phyloP scores from a whole-genome alignment of 192 early-diverging fungal genomes.

The Backusella australiensis region DNA sequence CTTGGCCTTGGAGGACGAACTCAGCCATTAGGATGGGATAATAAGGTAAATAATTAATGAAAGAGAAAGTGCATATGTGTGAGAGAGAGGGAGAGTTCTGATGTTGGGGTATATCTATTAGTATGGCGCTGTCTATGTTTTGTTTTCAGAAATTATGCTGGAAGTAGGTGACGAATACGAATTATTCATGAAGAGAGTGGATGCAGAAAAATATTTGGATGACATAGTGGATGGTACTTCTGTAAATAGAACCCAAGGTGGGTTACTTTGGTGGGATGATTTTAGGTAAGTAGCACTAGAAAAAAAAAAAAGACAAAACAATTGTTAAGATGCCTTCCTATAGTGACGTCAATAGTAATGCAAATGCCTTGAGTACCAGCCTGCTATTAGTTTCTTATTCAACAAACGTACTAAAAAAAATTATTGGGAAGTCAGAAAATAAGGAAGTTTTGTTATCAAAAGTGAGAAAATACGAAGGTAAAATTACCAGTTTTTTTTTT shows the following conservation, averaged over 20 bases:
- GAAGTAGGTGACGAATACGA: slow-evolving; percentile 9
- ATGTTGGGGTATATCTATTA: slow-evolving; percentile 9
- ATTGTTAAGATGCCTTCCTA: background rate
- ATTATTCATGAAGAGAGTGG: slow-evolving; percentile 16
- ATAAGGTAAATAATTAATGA: slow-evolving; percentile 21
- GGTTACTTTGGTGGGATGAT: slow-evolving; percentile 31
- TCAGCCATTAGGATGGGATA: slow-evolving; percentile 47
- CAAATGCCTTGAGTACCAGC: slow-evolving; percentile 1
- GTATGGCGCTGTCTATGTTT: slow-evolving; percentile 37
- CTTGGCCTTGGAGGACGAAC: slow-evolving; percentile 11
- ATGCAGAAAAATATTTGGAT: slow-evolving; percentile 36
- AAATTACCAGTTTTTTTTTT: background rate
- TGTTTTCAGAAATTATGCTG: slow-evolving; percentile 34
- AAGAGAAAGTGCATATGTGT: background rate
- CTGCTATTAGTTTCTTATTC: slow-evolving; percentile 19
- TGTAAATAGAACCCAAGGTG: slow-evolving; percentile 36
- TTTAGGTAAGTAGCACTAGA: slow-evolving; percentile 20
- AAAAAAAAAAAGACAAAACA: background rate
- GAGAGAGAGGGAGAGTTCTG: background rate
- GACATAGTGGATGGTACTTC: slow-evolving; percentile 8
- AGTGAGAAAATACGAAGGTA: slow-evolving; percentile 10
- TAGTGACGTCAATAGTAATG: background rate
- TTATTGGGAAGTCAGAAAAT: slow-evolving; percentile 27
- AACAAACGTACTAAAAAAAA: slow-evolving; percentile 25
- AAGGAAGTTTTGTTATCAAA: slow-evolving; percentile 5